These are phyloP conservation scores for Comarum palustre DNA, from an alignment of 306 rosid genomes.

Conservation along the genomic window DNA sequence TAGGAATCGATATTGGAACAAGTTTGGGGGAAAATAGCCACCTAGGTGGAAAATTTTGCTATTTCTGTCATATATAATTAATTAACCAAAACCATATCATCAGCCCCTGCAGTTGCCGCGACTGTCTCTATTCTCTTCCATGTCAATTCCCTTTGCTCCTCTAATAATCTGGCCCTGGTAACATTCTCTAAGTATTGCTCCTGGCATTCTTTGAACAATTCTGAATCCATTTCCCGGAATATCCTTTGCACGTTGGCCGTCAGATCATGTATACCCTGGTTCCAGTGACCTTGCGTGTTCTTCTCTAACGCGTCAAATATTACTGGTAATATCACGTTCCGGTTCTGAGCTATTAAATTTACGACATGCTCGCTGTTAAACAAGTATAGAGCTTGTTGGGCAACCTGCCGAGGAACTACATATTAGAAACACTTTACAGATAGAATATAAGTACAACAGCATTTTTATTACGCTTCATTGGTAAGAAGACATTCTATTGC, in stretches of 20 bases:
- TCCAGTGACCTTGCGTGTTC: conserved; percentile 62
- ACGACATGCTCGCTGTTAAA: conserved; percentile 66
- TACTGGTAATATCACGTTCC: conserved; percentile 49
- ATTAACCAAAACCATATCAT: conserved; percentile 54
- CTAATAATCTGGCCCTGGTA: conserved; percentile 38
- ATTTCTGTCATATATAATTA: conserved; percentile 31
- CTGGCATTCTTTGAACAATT: conserved; percentile 53
- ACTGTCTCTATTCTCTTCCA: conserved; percentile 63
- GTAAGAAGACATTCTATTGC: neutral
- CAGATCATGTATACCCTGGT: conserved; percentile 44
- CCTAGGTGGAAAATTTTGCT: conserved; percentile 20
- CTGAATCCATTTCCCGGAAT: conserved; percentile 56
- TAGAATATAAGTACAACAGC: conserved; percentile 7
- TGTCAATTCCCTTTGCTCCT: conserved; percentile 45
- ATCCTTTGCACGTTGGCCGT: conserved; percentile 50
- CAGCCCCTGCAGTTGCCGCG: conserved; percentile 48
- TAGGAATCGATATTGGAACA: conserved; percentile 17
- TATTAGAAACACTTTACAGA: conserved; percentile 23
- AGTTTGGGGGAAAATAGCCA: conserved; percentile 17
- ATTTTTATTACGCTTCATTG: neutral
- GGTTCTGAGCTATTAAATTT: conserved; percentile 47
- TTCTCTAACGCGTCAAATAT: conserved; percentile 60
- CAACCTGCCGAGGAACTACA: conserved; percentile 47
- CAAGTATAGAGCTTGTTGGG: conserved; percentile 60
- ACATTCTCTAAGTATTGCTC: conserved; percentile 42